Conservation (phyloP, 345 rosid species). For the Abelmoschus esculentus region DNA sequence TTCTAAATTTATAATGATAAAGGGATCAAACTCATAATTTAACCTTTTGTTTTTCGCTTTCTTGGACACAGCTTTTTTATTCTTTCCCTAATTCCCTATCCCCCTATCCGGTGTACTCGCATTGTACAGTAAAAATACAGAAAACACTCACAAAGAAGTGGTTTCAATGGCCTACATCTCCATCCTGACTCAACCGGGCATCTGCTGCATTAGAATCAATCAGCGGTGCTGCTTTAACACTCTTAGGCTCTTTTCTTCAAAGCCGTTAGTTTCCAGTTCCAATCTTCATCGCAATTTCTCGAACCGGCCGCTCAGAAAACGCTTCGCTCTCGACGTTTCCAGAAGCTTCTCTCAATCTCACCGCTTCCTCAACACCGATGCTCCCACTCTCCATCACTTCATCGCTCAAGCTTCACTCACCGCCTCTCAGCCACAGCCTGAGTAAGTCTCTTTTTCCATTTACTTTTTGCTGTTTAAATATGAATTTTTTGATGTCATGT, state of each 20-base stretch:
- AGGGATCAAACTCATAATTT: too few relatives aligned
- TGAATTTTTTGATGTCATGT: too few relatives aligned
- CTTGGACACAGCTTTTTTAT: slow-evolving; percentile 30
- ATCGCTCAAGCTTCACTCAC: slow-evolving; percentile 42
- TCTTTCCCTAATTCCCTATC: slow-evolving; percentile 12
- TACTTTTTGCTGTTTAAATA: neutral
- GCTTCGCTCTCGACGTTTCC: slow-evolving; percentile 29
- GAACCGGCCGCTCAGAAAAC: slow-evolving; percentile 16
- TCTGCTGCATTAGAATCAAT: slow-evolving; percentile 33
- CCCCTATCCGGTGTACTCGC: slow-evolving; percentile 28
- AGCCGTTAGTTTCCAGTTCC: slow-evolving; percentile 17
- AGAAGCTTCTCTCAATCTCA: slow-evolving; percentile 41
- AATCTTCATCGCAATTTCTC: slow-evolving; percentile 18
- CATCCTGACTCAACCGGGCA: slow-evolving; percentile 35
- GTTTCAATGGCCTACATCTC: slow-evolving; percentile 37
- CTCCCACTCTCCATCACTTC: slow-evolving; percentile 58
- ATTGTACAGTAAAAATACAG: neutral
- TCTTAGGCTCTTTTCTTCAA: slow-evolving; percentile 33
- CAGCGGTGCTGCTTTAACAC: slow-evolving; percentile 25
- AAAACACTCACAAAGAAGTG: slow-evolving; percentile 10
- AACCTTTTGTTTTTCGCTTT: too few relatives aligned
- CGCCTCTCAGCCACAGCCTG: slow-evolving; percentile 33
- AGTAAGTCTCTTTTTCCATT: slow-evolving; percentile 29
- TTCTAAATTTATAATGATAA: too few relatives aligned
- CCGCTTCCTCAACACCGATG: slow-evolving; percentile 18